Evolutionary conservation across 108 stramenopile species (phyloP), one percentile per base, ranked within the genome.

Genomic region (Nitzschia sp.): DNA sequence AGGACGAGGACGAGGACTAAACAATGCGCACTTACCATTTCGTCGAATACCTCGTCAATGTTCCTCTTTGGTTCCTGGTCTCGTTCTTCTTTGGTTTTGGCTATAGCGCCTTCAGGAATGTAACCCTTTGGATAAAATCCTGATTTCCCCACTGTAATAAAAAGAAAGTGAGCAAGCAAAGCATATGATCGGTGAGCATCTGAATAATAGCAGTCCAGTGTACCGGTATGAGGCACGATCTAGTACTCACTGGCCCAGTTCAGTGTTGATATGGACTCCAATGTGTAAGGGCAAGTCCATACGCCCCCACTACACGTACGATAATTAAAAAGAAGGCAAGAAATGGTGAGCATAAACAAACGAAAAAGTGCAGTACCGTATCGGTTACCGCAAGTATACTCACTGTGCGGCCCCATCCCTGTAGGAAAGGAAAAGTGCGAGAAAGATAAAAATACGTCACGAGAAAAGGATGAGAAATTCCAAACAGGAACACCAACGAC

Each of bases 221-320:
- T n/a, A n/a, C n/a, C n/a, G n/a, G n/a, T n/a, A n/a, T n/a, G n/a
- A n/a, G n/a, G n/a, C n/a, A n/a, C n/a, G n/a, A n/a, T n/a, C n/a
- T n/a, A n/a, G n/a, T n/a, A n/a, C n/a, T n/a, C n/a, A n/a, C n/a
- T 15, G 5, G 50, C 63, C 66, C 66, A 68, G 32, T 69, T 69
- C 45, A 69, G 25, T 9, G 58, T 69, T 1, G 68, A 58, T 31
- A 68, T 45, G 2, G 50, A 53, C 8, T 75, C 67, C 41, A 75
- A 35, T 16, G 59, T 68, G 41, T 75, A 75, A 3, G 74, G 67
- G 45, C 59, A 63, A 8, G 58, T 63, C 67, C 67, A 75, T 16
- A 68, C 60, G 1, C 66, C 67, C 19, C 59, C 59, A 25, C 50
- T 48, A 30, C 48, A 21, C 8, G 19, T 22, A 50, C 9, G 38